Evolutionary conservation across 345 rosid species (phyloP).

Genomic region (Euphorbia tirucalli): DNA sequence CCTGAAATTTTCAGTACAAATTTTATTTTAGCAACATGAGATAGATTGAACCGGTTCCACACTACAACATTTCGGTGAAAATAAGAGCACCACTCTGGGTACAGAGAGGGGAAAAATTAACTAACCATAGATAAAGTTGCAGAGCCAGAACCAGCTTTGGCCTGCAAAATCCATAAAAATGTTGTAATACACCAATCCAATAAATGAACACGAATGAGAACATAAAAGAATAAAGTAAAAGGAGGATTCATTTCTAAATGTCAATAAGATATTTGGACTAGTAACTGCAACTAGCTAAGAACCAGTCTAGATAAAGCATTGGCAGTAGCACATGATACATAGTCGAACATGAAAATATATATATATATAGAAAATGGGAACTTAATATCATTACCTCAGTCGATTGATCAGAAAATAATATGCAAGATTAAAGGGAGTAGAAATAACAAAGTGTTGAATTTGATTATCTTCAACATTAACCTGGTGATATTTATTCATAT

Average conservation of each 20-base stretch:
- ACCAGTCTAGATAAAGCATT: not conserved
- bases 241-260: not conserved
- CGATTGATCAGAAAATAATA: not conserved
- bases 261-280: not conserved
- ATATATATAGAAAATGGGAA: no score
- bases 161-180: conserved; percentile 45
- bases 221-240: not conserved
- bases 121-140: conserved; percentile 95
- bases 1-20: conserved; percentile 43
- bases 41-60: not conserved
- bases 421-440: not conserved
- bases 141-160: conserved; percentile 97
- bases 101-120: not conserved
- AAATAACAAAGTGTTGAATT: not conserved
- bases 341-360: no score
- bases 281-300: not conserved
- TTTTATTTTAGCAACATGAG: not conserved
- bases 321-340: not conserved
- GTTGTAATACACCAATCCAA: not conserved
- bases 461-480: not conserved
- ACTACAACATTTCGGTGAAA: not conserved
- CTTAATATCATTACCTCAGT: not conserved
- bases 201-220: not conserved
- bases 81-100: not conserved
- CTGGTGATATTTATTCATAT: not conserved